Base-by-base conservation (phyloP, 805 yeast species). In the Spathaspora sp. region DNA sequence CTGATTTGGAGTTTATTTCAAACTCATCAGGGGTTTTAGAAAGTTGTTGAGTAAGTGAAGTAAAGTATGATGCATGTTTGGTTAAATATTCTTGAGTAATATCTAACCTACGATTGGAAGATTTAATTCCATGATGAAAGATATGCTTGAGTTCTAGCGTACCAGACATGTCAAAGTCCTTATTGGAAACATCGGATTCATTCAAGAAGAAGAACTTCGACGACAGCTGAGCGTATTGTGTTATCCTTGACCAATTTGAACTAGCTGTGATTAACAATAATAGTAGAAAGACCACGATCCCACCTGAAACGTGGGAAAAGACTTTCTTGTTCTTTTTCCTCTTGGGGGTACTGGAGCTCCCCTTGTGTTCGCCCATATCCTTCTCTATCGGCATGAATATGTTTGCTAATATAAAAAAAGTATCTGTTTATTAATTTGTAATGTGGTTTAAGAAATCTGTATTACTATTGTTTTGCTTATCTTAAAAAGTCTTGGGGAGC, bases 91-190 rank as follows among this genome's bases (percentile, higher is more conserved):
- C 66, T 0, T 69, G 68, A 0, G 83, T 79, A 10, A 81, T 66
- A 56, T 82, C 86, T 46, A 83, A 61, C 48, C 86, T 65, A 19
- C 77, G 67, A 57, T 73, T 56, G n/a, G 60, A 50, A 20, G 63
- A 52, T 9, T 80, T 81, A 0, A 85, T 73, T 48, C 82, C 83
- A 58, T 82, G 86, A 59, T 85, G 89, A 58, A 70, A 82, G 3
- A 85, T 76, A 60, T 85, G 89, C 57, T 74, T 82, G 26, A 85
- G 57, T 47, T 60, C 65, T 57, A 72, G 60, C 8, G 48, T 42
- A 26, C 47, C 45, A 12, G 45, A 42, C 17, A 14, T 42, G 16
- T 19, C 45, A 20, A 23, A 23, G 10, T 35, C 40, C 40, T 35
- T 14, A n/a, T 17, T 23, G 20, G 45, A 12, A 26, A n/a, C 28